These are phyloP conservation scores for Raffaelea arxii DNA, from an alignment of 2,329 filamentous ascomycete species.

Conservation along the genomic window DNA sequence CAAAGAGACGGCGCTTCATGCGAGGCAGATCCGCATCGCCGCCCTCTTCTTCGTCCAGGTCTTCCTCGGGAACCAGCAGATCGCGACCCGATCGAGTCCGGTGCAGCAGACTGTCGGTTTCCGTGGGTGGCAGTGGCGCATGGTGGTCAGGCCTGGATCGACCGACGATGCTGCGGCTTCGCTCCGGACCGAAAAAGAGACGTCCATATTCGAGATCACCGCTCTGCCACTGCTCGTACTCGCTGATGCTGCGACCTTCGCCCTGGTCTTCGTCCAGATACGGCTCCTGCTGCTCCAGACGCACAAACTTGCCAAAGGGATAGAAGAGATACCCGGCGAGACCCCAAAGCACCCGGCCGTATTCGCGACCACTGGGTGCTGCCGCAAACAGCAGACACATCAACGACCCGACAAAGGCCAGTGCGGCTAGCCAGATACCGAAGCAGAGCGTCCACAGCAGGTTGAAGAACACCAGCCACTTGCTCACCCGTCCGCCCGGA, in stretches of 20 bases:
- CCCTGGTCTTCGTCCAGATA: constrained; percentile 92
- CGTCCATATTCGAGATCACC: constrained; percentile 93
- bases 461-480: constrained; percentile 81
- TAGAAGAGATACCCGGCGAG: constrained; percentile 84
- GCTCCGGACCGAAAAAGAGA: constrained; percentile 84
- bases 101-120: constrained; percentile 83
- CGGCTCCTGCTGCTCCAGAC: constrained; percentile 84
- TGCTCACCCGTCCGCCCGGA: constrained; percentile 77
- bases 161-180: constrained; percentile 71
- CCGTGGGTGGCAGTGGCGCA: constrained; percentile 62
- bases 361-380: constrained; percentile 70
- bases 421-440: constrained; percentile 87
- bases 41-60: background rate
- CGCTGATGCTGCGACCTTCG: constrained; percentile 91
- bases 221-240: constrained; percentile 98
- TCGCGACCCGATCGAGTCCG: constrained; percentile 24
- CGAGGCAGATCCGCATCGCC: constrained; percentile 24
- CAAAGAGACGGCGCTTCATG: constrained; percentile 80
- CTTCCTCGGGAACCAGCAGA: constrained; percentile 2
- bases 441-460: constrained; percentile 83
- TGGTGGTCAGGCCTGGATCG: constrained; percentile 82
- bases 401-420: constrained; percentile 64
- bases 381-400: constrained; percentile 74
- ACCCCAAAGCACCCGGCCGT: constrained; percentile 76
- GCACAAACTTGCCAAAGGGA: constrained; percentile 93